phyloP scores from a whole-genome alignment of 2,329 filamentous ascomycete genomes.

The Xylaria multiplex region DNA sequence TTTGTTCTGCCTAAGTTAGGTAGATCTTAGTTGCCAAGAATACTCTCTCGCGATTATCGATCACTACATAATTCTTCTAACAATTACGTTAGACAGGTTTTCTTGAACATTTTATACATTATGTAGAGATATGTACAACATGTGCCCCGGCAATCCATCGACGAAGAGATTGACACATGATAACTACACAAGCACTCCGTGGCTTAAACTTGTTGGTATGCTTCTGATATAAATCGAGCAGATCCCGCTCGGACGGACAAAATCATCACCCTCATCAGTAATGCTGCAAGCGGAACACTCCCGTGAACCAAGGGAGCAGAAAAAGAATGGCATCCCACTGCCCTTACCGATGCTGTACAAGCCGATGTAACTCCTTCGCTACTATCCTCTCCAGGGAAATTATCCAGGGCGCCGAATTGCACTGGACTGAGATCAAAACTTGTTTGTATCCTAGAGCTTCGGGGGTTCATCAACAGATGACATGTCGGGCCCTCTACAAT shows the following conservation, averaged over 20 bases:
- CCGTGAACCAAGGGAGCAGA: slow-evolving; percentile 15
- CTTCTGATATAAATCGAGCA: slow-evolving; percentile 6
- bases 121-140: slow-evolving; percentile 32
- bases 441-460: slow-evolving; percentile 28
- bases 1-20: not conserved
- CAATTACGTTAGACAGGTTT: not conserved
- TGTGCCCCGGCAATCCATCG: slow-evolving; percentile 12
- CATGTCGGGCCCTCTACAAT: slow-evolving; percentile 11
- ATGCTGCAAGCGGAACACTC: slow-evolving; percentile 14
- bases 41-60: slow-evolving; percentile 2
- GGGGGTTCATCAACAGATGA: slow-evolving; percentile 5
- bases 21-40: slow-evolving; percentile 18
- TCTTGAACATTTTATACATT: slow-evolving; percentile 27
- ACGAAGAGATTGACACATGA: slow-evolving; percentile 1
- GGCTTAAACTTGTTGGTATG: slow-evolving; percentile 13
- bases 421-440: slow-evolving; percentile 30
- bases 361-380: slow-evolving; percentile 30
- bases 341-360: slow-evolving; percentile 24
- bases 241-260: slow-evolving; percentile 10
- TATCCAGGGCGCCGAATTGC: slow-evolving; percentile 36
- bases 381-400: slow-evolving; percentile 12
- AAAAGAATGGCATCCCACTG: slow-evolving; percentile 13
- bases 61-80: slow-evolving; percentile 6
- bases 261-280: slow-evolving; percentile 1
- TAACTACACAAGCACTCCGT: slow-evolving; percentile 28